These are phyloP conservation scores for Rhizopogon vinicolor DNA, from an alignment of 768 basidiomycete genomes.

Conservation along the genomic window DNA sequence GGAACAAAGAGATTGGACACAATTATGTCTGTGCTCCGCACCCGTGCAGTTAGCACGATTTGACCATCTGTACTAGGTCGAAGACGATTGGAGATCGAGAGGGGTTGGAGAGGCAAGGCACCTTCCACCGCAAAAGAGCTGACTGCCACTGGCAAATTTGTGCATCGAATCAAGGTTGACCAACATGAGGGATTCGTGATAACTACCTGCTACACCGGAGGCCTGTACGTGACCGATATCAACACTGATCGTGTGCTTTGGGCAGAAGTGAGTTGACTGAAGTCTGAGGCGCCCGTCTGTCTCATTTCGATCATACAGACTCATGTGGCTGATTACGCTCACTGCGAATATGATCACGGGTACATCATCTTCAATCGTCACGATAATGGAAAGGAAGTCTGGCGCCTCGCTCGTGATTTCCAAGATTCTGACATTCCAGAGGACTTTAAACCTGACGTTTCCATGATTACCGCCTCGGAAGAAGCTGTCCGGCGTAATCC, in stretches of 20 bases:
- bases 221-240: slow-evolving; percentile 55
- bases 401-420: slow-evolving; percentile 45
- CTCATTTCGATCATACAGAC: neutral
- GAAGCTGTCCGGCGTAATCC: slow-evolving; percentile 14
- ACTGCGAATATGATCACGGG: slow-evolving; percentile 70
- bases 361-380: slow-evolving; percentile 66
- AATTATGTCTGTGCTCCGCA: slow-evolving; percentile 42
- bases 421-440: slow-evolving; percentile 14
- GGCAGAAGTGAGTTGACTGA: slow-evolving; percentile 25
- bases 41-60: slow-evolving; percentile 6
- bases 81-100: slow-evolving; percentile 39
- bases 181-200: slow-evolving; percentile 56
- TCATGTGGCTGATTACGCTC: slow-evolving; percentile 38
- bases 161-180: slow-evolving; percentile 79
- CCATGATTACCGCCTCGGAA: slow-evolving; percentile 17
- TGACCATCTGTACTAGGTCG: slow-evolving; percentile 32
- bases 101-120: slow-evolving; percentile 52
- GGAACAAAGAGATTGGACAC: slow-evolving; percentile 48
- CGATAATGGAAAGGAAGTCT: slow-evolving; percentile 61
- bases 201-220: slow-evolving; percentile 50
- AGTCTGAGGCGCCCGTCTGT: neutral
- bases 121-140: slow-evolving; percentile 36
- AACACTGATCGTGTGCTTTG: slow-evolving; percentile 48
- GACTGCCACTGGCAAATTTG: slow-evolving; percentile 28
- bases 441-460: slow-evolving; percentile 29